Evolutionary conservation across 305 asterid species (phyloP).

Genomic region (Lippia alba): DNA sequence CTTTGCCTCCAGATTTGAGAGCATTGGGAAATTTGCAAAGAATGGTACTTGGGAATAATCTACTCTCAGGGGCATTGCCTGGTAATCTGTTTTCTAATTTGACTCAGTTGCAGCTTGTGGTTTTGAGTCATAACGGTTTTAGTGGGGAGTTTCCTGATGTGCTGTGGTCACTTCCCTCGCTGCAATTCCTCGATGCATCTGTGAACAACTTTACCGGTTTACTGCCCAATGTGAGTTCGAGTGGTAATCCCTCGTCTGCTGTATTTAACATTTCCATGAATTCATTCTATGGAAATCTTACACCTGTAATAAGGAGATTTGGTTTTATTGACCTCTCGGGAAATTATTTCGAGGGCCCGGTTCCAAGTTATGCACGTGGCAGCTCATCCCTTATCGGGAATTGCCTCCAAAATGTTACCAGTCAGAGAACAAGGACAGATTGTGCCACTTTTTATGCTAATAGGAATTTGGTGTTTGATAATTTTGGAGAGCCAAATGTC

Average conservation of each 20-base stretch:
- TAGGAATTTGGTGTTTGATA: slow-evolving; percentile 73
- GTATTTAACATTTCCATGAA: slow-evolving; percentile 68
- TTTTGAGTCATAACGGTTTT: slow-evolving; percentile 49
- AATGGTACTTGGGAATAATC: slow-evolving; percentile 53
- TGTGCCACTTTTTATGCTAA: slow-evolving; percentile 71
- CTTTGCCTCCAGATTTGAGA: slow-evolving; percentile 59
- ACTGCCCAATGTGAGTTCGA: slow-evolving; percentile 53
- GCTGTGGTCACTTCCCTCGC: slow-evolving; percentile 49
- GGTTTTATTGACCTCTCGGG: slow-evolving; percentile 63
- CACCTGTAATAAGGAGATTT: slow-evolving; percentile 55
- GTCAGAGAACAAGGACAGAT: slow-evolving; percentile 63
- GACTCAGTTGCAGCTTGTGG: slow-evolving; percentile 52
- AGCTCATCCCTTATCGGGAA: slow-evolving; percentile 48
- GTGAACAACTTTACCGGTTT: slow-evolving; percentile 52
- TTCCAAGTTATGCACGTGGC: slow-evolving; percentile 61
- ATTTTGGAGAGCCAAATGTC: slow-evolving; percentile 65
- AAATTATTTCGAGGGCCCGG: slow-evolving; percentile 74
- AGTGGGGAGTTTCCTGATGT: slow-evolving; percentile 38
- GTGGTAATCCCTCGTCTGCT: slow-evolving; percentile 44
- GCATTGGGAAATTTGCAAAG: slow-evolving; percentile 60
- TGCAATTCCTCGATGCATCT: slow-evolving; percentile 48
- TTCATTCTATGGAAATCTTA: slow-evolving; percentile 68
- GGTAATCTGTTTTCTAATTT: slow-evolving; percentile 48
- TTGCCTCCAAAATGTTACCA: slow-evolving; percentile 64
- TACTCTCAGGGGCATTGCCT: slow-evolving; percentile 57